Evolutionary conservation across 2,329 filamentous ascomycete genomes (phyloP).

Genomic region (Aspergillus luchuensis): DNA sequence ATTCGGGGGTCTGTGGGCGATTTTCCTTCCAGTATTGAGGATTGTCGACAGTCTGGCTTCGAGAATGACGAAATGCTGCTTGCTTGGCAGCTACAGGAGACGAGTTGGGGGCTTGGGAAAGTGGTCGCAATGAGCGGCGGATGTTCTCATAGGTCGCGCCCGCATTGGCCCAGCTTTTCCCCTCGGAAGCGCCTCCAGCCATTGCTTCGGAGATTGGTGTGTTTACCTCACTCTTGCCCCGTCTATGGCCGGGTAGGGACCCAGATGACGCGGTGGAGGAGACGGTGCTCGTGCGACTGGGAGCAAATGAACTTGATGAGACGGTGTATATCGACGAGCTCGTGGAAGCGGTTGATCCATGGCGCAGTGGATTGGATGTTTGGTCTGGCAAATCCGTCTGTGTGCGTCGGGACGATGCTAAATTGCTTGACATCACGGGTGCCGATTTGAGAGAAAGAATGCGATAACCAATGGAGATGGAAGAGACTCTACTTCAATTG

Average conservation of each 20-base stretch:
- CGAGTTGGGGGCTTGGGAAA: conserved; percentile 65
- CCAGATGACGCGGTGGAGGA: conserved; percentile 72
- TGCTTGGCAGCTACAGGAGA: conserved; percentile 42
- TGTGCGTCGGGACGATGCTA: conserved; percentile 39
- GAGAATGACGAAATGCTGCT: conserved; percentile 45
- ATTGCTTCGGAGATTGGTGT: conserved; percentile 50
- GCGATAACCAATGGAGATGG: conserved; percentile 30
- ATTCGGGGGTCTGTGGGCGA: conserved; percentile 36
- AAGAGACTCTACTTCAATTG: conserved; percentile 33
- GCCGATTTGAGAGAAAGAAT: conserved; percentile 31
- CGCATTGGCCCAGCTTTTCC: conserved; percentile 43
- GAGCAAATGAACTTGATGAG: conserved; percentile 51
- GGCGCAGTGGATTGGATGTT: conserved; percentile 52
- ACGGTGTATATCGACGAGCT: conserved; percentile 56
- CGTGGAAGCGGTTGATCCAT: conserved; percentile 58
- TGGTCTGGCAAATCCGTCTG: conserved; percentile 46
- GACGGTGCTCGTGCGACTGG: conserved; percentile 67
- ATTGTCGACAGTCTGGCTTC: conserved; percentile 67
- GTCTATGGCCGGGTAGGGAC: conserved; percentile 63
- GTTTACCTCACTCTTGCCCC: conserved; percentile 73
- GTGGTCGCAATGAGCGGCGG: conserved; percentile 74
- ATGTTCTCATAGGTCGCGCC: conserved; percentile 70
- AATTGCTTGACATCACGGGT: conserved; percentile 44
- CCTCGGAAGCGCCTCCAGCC: conserved; percentile 24
- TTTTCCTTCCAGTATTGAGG: conserved; percentile 39